phyloP scores from a whole-genome alignment of 2,329 filamentous ascomycete genomes.

The Dactylella cylindrospora region DNA sequence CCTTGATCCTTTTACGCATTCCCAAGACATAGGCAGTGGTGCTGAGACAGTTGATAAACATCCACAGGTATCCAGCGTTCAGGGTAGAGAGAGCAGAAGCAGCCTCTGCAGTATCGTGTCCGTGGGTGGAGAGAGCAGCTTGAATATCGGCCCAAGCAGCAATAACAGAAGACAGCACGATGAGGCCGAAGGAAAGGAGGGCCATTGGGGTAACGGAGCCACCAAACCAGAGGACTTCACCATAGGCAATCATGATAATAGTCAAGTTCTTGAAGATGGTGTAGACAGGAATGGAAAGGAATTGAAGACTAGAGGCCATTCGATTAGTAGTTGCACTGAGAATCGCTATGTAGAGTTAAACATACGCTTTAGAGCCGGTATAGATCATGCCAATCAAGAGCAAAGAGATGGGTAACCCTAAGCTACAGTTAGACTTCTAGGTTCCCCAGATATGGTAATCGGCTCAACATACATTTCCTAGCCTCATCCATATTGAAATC shows the following conservation, averaged over 20 bases:
- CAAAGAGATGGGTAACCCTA: constrained; percentile 94
- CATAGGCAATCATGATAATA: constrained; percentile 97
- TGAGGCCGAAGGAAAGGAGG: constrained; percentile 90
- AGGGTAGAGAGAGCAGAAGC: constrained; percentile 80
- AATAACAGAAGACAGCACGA: constrained; percentile 92
- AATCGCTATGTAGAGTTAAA: background rate
- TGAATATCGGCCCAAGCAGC: constrained; percentile 97
- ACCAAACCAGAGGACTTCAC: constrained; percentile 97
- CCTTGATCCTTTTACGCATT: constrained; percentile 98
- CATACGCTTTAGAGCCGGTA: constrained; percentile 79
- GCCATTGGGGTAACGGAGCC: constrained; percentile 84
- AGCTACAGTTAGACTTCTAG: constrained; percentile 26
- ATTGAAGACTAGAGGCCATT: constrained; percentile 65
- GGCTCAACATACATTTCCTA: constrained; percentile 72
- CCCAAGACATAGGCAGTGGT: constrained; percentile 83
- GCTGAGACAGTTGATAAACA: constrained; percentile 95
- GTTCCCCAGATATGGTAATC: background rate
- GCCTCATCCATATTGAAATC: constrained; percentile 87
- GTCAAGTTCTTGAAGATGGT: constrained; percentile 99
- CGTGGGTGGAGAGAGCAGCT: constrained; percentile 70
- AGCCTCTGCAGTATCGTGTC: constrained; percentile 60
- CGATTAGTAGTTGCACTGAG: background rate
- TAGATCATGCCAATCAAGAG: constrained; percentile 99
- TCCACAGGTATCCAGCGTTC: constrained; percentile 95
- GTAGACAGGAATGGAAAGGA: constrained; percentile 95